Evolutionary conservation across 73 alveolate genomes (phyloP).

Genomic region (Urostyla sp.): DNA sequence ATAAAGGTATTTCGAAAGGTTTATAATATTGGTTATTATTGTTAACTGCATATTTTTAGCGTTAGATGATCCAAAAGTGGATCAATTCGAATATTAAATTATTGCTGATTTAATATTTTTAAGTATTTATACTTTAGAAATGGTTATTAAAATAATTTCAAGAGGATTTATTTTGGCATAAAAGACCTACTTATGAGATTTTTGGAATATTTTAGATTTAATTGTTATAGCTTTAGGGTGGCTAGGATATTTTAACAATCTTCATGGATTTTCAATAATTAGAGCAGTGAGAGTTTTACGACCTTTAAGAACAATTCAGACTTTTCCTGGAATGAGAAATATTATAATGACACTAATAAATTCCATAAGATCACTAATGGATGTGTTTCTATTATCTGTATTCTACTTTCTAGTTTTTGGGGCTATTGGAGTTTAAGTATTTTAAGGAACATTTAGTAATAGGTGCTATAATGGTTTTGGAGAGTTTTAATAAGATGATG

Average conservation of each 20-base stretch:
- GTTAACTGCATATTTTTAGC: slow-evolving; percentile 49
- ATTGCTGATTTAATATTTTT: slow-evolving; percentile 8
- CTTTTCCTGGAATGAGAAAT: slow-evolving; percentile 70
- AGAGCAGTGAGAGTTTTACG: slow-evolving; percentile 71
- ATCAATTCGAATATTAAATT: neutral
- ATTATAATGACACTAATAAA: slow-evolving; percentile 53
- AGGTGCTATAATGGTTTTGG: slow-evolving; percentile 45
- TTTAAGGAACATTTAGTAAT: slow-evolving; percentile 63
- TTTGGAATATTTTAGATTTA: slow-evolving; percentile 78
- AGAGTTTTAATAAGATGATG: neutral
- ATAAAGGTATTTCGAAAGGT: slow-evolving; percentile 42
- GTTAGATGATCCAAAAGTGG: neutral
- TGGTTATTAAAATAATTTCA: slow-evolving; percentile 46
- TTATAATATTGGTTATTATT: slow-evolving; percentile 15
- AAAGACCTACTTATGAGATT: slow-evolving; percentile 71
- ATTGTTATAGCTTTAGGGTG: slow-evolving; percentile 71
- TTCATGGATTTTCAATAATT: slow-evolving; percentile 76
- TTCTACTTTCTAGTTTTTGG: slow-evolving; percentile 71
- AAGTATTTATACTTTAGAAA: slow-evolving; percentile 19
- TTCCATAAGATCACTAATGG: slow-evolving; percentile 66
- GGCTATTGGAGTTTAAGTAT: slow-evolving; percentile 69
- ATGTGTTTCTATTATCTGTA: slow-evolving; percentile 62
- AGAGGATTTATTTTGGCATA: neutral
- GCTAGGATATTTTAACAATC: slow-evolving; percentile 38
- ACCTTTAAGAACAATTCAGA: slow-evolving; percentile 77